Evolutionary conservation across 2,329 filamentous ascomycete genomes (phyloP).

Genomic region (Colletotrichum sp.): DNA sequence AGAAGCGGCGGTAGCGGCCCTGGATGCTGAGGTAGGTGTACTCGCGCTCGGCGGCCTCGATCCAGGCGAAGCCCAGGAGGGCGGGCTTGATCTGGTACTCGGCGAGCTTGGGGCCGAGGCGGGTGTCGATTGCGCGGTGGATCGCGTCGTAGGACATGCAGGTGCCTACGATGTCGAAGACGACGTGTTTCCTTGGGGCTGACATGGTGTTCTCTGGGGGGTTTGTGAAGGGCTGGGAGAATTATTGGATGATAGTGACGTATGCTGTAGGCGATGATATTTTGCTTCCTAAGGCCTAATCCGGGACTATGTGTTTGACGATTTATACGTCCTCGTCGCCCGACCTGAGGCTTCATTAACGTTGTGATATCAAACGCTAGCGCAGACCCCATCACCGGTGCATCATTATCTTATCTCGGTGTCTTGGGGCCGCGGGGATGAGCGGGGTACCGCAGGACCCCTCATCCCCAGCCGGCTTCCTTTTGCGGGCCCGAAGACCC

Average conservation of each 20-base stretch:
- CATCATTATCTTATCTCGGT: background rate
- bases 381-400: background rate
- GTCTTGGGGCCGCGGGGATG: background rate
- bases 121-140: conserved; percentile 42
- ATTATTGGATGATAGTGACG: background rate
- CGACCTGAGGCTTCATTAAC: background rate
- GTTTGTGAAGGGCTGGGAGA: background rate
- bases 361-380: background rate
- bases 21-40: conserved; percentile 54
- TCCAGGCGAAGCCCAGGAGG: conserved; percentile 51
- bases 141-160: conserved; percentile 50
- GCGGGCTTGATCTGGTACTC: conserved; percentile 42
- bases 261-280: background rate
- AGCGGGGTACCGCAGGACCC: background rate
- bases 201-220: background rate
- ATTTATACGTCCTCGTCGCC: background rate
- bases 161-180: conserved; percentile 60
- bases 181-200: conserved; percentile 42
- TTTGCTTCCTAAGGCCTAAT: background rate
- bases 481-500: background rate
- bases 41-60: conserved; percentile 51
- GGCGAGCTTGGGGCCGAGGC: conserved; percentile 45
- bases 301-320: background rate
- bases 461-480: background rate
- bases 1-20: conserved; percentile 46